Evolutionary conservation across 2,329 filamentous ascomycete species (phyloP).

Genomic region (Diaporthe humulicola): DNA sequence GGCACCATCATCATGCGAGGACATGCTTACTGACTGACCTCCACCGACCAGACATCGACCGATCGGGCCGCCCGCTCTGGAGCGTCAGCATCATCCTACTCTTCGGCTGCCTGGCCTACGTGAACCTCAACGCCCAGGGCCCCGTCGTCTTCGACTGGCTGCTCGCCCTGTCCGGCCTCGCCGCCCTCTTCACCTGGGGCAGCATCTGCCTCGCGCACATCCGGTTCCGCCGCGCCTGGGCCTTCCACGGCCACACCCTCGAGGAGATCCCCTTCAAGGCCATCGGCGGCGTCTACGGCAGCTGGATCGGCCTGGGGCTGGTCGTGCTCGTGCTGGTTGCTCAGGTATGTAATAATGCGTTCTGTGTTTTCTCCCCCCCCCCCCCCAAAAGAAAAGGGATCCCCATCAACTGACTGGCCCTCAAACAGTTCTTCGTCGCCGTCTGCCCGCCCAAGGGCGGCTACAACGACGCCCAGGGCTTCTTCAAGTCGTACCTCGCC

Average conservation of each 20-base stretch:
- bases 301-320: slow-evolving; percentile 72
- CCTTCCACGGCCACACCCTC: slow-evolving; percentile 69
- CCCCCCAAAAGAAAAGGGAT: too few species aligned
- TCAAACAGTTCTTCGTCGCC: slow-evolving; percentile 49
- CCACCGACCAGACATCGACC: slow-evolving; percentile 62
- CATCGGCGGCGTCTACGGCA: slow-evolving; percentile 72
- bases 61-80: slow-evolving; percentile 66
- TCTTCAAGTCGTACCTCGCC: slow-evolving; percentile 68
- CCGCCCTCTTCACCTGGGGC: slow-evolving; percentile 77
- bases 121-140: slow-evolving; percentile 60
- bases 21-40: neutral
- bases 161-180: slow-evolving; percentile 73
- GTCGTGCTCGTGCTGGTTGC: slow-evolving; percentile 69
- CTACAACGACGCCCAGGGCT: slow-evolving; percentile 57
- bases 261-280: slow-evolving; percentile 78
- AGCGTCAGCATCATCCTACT: slow-evolving; percentile 61
- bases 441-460: slow-evolving; percentile 49
- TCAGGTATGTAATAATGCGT: slow-evolving; percentile 55
- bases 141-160: slow-evolving; percentile 74
- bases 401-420: too few species aligned
- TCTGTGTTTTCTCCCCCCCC: too few species aligned
- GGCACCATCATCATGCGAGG: too few species aligned
- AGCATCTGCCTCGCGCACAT: slow-evolving; percentile 78
- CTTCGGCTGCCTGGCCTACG: slow-evolving; percentile 65
- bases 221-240: slow-evolving; percentile 76